phyloP scores from a whole-genome alignment of 768 basidiomycete species.

The Auricularia sp. region DNA sequence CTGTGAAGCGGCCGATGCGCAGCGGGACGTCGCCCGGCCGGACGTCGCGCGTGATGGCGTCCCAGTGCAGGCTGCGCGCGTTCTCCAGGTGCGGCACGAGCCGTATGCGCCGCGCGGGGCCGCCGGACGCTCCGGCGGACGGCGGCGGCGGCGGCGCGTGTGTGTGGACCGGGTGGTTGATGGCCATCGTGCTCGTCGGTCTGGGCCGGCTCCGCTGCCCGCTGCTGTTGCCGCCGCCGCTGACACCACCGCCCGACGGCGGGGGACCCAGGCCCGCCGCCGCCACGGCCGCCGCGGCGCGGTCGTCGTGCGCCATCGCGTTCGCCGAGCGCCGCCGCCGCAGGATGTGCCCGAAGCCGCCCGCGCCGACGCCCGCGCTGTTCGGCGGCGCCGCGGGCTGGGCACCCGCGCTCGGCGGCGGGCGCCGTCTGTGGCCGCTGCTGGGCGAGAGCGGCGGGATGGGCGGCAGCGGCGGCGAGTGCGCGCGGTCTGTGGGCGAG shows the following conservation, averaged over 20 bases:
- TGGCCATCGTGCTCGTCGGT: not conserved
- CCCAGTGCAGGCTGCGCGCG: conserved; percentile 80
- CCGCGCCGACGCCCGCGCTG: not conserved
- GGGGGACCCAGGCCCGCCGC: conserved; percentile 13
- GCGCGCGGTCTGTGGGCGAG: not conserved
- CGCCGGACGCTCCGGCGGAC: conserved; percentile 1
- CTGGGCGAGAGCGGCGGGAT: not conserved
- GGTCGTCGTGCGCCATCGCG: conserved; percentile 9
- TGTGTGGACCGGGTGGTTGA: not conserved
- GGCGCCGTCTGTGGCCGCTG: not conserved
- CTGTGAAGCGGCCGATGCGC: conserved; percentile 91
- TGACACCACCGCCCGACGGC: too few species aligned
- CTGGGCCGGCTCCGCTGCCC: conserved; percentile 11
- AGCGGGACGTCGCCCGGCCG: conserved; percentile 56
- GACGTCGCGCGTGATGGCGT: conserved; percentile 83
- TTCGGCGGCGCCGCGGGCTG: not conserved
- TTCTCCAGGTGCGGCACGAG: conserved; percentile 94
- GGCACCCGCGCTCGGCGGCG: not conserved
- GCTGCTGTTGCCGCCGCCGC: conserved; percentile 14
- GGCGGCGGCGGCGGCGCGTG: not conserved
- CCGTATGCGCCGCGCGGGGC: conserved; percentile 62
- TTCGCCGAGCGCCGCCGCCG: conserved; percentile 47
- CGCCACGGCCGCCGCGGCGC: conserved; percentile 5
- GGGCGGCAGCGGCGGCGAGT: not conserved
- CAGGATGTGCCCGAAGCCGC: conserved; percentile 52